A percentile compares a stretch with the other conserved stretches of the same genome.
phyloP scores from a whole-genome alignment of 345 rosid genomes.

The Pistacia atlantica region DNA sequence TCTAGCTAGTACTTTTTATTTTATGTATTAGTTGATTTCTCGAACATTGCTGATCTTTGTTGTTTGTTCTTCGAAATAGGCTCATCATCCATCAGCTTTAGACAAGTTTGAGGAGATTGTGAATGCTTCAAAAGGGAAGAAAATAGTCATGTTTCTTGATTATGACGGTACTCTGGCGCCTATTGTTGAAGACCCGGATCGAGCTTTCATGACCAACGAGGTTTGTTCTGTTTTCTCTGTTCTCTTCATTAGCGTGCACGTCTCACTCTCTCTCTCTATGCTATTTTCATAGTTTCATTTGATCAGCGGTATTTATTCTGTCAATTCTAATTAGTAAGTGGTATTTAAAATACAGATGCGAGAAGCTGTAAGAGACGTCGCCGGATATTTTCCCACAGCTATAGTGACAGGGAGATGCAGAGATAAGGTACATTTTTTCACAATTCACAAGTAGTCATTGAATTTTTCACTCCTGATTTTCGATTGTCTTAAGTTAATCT shows the following conservation, averaged over 20 bases:
- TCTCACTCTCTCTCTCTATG: background rate
- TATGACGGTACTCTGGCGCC: constrained; percentile 97
- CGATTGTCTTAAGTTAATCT: background rate
- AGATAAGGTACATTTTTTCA: constrained; percentile 70
- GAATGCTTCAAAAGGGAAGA: constrained; percentile 65
- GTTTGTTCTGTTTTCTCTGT: constrained; percentile 31
- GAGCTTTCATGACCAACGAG: constrained; percentile 84
- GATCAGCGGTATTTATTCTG: background rate
- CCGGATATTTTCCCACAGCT: constrained; percentile 84
- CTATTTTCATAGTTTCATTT: background rate
- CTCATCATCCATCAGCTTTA: constrained; percentile 83
- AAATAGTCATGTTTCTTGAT: constrained; percentile 92
- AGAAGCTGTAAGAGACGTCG: constrained; percentile 67
- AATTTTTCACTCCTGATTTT: background rate
- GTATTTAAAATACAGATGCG: constrained; percentile 54
- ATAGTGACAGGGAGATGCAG: constrained; percentile 93
- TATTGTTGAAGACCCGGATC: constrained; percentile 94
- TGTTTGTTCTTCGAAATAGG: constrained; percentile 29
- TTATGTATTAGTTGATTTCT: background rate
- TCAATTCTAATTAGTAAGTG: background rate
- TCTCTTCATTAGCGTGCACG: background rate
- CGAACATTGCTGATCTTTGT: background rate
- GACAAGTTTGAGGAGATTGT: constrained; percentile 69
- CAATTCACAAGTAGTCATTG: background rate
- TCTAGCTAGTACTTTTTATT: background rate